phyloP scores from a whole-genome alignment of 2,329 filamentous ascomycete genomes.

The Aspergillus costaricaensis region DNA sequence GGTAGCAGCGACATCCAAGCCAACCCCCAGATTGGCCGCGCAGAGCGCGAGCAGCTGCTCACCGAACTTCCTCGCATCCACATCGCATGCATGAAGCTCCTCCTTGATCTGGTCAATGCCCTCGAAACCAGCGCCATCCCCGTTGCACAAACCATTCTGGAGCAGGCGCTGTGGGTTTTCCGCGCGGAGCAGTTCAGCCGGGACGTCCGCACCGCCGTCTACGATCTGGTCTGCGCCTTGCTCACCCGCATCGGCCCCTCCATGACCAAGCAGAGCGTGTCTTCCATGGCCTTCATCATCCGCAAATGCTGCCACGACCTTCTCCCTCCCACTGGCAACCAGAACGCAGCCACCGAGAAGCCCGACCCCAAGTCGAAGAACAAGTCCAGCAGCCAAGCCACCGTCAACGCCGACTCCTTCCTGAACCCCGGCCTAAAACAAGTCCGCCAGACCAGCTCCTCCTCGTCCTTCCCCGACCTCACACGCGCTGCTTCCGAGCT shows the following conservation, averaged over 20 bases:
- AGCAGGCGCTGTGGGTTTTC: slow-evolving; percentile 73
- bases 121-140: slow-evolving; percentile 61
- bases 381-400: slow-evolving; percentile 38
- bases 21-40: slow-evolving; percentile 72
- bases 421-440: slow-evolving; percentile 52
- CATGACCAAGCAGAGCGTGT: slow-evolving; percentile 66
- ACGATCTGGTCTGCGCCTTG: slow-evolving; percentile 60
- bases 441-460: slow-evolving; percentile 21
- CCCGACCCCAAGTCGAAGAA: slow-evolving; percentile 44
- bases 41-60: slow-evolving; percentile 82
- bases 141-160: slow-evolving; percentile 64
- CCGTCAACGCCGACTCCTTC: slow-evolving; percentile 70
- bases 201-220: slow-evolving; percentile 62
- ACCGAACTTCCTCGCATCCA: slow-evolving; percentile 73
- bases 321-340: slow-evolving; percentile 53
- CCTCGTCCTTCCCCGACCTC: slow-evolving; percentile 45
- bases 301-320: slow-evolving; percentile 74
- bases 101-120: slow-evolving; percentile 59
- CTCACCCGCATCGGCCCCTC: slow-evolving; percentile 65
- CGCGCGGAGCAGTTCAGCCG: slow-evolving; percentile 53
- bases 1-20: slow-evolving; percentile 56
- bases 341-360: slow-evolving; percentile 20
- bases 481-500: slow-evolving; percentile 61
- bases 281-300: slow-evolving; percentile 63
- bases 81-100: slow-evolving; percentile 65